Evolutionary conservation across 148 eudicot genomes (phyloP).

Genomic region (Chenopodium album): DNA sequence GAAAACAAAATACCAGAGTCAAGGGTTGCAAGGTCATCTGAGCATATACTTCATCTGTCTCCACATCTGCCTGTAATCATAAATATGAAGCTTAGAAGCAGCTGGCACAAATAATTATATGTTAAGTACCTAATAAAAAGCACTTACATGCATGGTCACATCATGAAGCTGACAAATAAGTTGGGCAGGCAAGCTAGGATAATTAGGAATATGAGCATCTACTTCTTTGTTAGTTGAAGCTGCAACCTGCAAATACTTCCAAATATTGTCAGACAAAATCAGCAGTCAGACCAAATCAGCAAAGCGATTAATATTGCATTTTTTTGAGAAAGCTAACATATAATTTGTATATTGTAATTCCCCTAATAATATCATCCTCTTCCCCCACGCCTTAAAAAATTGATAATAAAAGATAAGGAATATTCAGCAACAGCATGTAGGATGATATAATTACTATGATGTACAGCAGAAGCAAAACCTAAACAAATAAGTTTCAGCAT

Average conservation of each 20-base stretch:
- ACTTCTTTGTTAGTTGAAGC: conserved; percentile 39
- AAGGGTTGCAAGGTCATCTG: conserved; percentile 78
- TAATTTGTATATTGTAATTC: background rate
- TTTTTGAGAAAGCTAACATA: background rate
- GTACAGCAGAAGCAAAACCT: background rate
- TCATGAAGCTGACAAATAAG: conserved; percentile 50
- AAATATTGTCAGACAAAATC: background rate
- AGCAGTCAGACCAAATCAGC: background rate
- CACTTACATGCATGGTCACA: conserved; percentile 46
- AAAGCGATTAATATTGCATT: background rate
- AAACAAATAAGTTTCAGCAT: conserved; percentile 5
- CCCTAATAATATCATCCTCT: background rate
- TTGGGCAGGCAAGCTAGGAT: conserved; percentile 46
- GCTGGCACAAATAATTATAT: conserved; percentile 5
- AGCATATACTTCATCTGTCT: conserved; percentile 54
- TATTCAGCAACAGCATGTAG: background rate
- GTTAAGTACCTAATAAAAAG: background rate
- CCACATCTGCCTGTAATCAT: conserved; percentile 44
- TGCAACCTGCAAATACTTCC: conserved; percentile 35
- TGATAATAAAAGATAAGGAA: background rate
- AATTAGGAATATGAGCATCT: conserved; percentile 41
- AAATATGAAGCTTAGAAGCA: conserved; percentile 19
- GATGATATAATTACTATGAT: background rate
- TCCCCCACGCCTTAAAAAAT: background rate
- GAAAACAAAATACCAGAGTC: conserved; percentile 44